Evolutionary conservation across 768 basidiomycete species (phyloP).

Genomic region (Lactarius vividus): DNA sequence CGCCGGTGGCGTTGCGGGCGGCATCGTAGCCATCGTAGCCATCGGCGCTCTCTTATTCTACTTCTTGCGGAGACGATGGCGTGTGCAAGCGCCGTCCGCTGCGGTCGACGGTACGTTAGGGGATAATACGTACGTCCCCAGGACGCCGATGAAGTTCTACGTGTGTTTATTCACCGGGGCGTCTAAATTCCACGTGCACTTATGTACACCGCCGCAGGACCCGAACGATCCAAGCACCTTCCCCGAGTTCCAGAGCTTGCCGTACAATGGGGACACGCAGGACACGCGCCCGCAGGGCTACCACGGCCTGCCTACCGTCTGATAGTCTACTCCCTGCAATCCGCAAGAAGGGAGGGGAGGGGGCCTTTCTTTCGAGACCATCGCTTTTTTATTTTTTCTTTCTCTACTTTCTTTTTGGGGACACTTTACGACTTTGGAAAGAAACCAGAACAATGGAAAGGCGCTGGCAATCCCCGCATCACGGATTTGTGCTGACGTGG

Average conservation of each 20-base stretch:
- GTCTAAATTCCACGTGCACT: too few species aligned
- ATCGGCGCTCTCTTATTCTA: background rate
- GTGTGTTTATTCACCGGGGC: background rate
- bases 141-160: constrained; percentile 10
- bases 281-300: background rate
- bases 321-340: background rate
- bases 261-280: background rate
- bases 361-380: background rate
- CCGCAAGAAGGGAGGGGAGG: background rate
- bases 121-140: background rate
- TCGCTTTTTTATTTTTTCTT: background rate
- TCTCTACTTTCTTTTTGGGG: background rate
- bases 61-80: background rate
- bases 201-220: background rate
- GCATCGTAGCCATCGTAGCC: background rate
- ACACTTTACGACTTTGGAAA: too few species aligned
- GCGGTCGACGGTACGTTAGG: background rate
- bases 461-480: too few species aligned
- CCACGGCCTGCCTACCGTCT: constrained; percentile 6
- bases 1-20: constrained; percentile 4
- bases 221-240: constrained; percentile 16
- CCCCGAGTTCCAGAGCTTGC: background rate
- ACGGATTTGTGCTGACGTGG: too few species aligned
- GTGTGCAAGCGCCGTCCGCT: background rate
- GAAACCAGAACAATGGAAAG: too few species aligned